These are phyloP conservation scores for Saccharomyces uvarum DNA, from an alignment of 1,139 yeast genomes.

Conservation along the genomic window DNA sequence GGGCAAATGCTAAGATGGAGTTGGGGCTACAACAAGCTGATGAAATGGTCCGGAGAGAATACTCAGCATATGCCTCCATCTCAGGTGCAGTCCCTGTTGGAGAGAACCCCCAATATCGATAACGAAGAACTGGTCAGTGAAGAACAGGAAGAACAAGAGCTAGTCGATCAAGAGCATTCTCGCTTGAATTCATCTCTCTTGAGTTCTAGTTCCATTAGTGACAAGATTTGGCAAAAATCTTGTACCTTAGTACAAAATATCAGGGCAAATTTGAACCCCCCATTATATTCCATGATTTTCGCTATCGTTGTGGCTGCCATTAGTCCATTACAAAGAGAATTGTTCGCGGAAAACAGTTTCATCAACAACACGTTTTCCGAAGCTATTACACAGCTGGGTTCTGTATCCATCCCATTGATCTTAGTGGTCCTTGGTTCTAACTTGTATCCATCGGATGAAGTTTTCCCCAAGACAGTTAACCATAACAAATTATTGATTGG, in stretches of 20 bases:
- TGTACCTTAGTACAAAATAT: constrained; percentile 7
- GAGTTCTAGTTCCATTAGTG: constrained; percentile 8
- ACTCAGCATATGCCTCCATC: constrained; percentile 27
- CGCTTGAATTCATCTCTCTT: not conserved
- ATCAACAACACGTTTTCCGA: constrained; percentile 68
- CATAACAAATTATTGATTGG: constrained; percentile 57
- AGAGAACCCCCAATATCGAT: constrained; percentile 1
- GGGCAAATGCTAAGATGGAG: constrained; percentile 77
- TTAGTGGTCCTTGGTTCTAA: constrained; percentile 71
- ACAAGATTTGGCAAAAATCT: constrained; percentile 9
- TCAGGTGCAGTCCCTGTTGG: constrained; percentile 18
- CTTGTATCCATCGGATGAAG: constrained; percentile 56
- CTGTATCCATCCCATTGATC: constrained; percentile 81
- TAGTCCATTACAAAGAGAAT: constrained; percentile 55
- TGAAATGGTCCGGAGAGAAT: constrained; percentile 39
- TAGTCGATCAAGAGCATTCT: not conserved
- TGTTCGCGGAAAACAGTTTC: constrained; percentile 61
- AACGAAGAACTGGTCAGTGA: not conserved
- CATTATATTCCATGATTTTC: constrained; percentile 82
- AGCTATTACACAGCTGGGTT: constrained; percentile 72
- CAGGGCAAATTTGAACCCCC: constrained; percentile 74
- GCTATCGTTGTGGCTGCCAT: constrained; percentile 80
- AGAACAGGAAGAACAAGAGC: not conserved
- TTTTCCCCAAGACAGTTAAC: constrained; percentile 57
- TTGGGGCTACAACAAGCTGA: constrained; percentile 67